Conservation (phyloP, 2,329 filamentous ascomycete species). For the Stylonectria norvegica region DNA sequence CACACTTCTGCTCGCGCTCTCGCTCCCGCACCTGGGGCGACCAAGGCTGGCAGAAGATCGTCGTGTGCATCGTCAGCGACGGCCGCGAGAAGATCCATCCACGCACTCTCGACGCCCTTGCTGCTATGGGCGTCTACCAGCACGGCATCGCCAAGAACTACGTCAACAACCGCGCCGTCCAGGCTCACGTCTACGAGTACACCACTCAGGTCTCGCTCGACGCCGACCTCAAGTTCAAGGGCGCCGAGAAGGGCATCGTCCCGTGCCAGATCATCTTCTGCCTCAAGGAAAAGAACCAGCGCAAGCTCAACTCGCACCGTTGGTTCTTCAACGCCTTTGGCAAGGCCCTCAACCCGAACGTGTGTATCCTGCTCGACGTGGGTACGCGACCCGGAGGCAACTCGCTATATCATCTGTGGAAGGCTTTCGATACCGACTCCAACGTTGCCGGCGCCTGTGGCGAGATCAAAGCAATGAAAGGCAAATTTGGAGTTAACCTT, state of each 20-base stretch:
- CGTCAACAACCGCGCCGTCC: conserved; percentile 93
- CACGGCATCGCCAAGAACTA: conserved; percentile 98
- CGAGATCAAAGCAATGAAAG: conserved; percentile 97
- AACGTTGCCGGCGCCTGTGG: conserved; percentile 96
- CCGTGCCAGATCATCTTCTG: conserved; percentile 99
- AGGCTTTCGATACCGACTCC: conserved; percentile 96
- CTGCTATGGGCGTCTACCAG: conserved; percentile 97
- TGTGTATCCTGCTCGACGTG: conserved; percentile 95
- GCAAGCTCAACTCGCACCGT: conserved; percentile 96
- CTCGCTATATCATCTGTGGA: conserved; percentile 97
- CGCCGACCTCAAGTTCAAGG: conserved; percentile 95
- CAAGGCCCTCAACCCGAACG: conserved; percentile 85
- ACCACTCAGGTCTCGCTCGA: conserved; percentile 97
- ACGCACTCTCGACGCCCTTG: conserved; percentile 86
- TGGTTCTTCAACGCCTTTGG: conserved; percentile 99
- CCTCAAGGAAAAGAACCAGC: conserved; percentile 93
- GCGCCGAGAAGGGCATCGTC: conserved; percentile 97
- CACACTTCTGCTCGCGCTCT: conserved; percentile 88
- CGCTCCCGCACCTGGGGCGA: conserved; percentile 97
- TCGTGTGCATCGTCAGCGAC: conserved; percentile 94
- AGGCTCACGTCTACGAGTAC: conserved; percentile 97
- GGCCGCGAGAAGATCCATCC: conserved; percentile 88
- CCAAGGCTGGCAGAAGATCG: conserved; percentile 97
- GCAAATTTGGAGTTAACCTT: conserved; percentile 74
- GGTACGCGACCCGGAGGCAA: conserved; percentile 87